These are phyloP conservation scores for Penicillium sp. DNA, from an alignment of 2,329 filamentous ascomycete genomes.

Conservation along the genomic window DNA sequence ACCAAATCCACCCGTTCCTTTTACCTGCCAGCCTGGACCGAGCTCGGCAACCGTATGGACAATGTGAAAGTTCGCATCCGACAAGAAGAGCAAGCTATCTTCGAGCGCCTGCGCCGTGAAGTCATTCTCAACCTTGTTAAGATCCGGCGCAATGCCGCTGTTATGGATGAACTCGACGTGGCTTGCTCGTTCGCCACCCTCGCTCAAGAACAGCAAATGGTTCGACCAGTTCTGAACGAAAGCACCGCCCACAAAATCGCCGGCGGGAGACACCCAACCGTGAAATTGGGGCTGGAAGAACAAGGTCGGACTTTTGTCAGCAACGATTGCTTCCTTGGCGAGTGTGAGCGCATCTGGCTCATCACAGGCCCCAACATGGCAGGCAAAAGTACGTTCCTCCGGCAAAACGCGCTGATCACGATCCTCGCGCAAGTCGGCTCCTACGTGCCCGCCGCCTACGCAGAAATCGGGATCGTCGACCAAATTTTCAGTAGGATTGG, in stretches of 20 bases:
- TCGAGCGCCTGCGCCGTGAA: constrained; percentile 69
- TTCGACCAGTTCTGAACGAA: constrained; percentile 71
- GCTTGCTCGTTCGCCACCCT: constrained; percentile 80
- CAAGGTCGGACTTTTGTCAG: constrained; percentile 79
- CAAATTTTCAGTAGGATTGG: constrained; percentile 93
- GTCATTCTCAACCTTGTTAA: constrained; percentile 83
- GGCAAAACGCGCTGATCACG: constrained; percentile 92
- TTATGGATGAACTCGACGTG: constrained; percentile 92
- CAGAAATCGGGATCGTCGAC: constrained; percentile 88
- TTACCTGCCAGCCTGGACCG: constrained; percentile 80
- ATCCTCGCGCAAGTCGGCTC: constrained; percentile 91
- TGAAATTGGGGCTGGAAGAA: constrained; percentile 77
- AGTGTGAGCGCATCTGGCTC: constrained; percentile 68
- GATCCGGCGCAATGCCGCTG: constrained; percentile 83
- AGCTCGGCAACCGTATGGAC: constrained; percentile 77
- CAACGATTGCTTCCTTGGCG: constrained; percentile 85
- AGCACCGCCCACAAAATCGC: constrained; percentile 71
- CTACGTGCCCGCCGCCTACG: constrained; percentile 87
- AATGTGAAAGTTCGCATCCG: constrained; percentile 75
- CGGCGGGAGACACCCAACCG: constrained; percentile 87
- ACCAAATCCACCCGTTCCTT: constrained; percentile 85
- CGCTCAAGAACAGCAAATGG: constrained; percentile 71
- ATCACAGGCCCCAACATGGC: constrained; percentile 95
- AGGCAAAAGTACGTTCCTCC: constrained; percentile 92
- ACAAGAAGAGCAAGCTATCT: constrained; percentile 79